Base-by-base conservation (phyloP, 768 basidiomycete genomes). In the Russula ochroleuca region DNA sequence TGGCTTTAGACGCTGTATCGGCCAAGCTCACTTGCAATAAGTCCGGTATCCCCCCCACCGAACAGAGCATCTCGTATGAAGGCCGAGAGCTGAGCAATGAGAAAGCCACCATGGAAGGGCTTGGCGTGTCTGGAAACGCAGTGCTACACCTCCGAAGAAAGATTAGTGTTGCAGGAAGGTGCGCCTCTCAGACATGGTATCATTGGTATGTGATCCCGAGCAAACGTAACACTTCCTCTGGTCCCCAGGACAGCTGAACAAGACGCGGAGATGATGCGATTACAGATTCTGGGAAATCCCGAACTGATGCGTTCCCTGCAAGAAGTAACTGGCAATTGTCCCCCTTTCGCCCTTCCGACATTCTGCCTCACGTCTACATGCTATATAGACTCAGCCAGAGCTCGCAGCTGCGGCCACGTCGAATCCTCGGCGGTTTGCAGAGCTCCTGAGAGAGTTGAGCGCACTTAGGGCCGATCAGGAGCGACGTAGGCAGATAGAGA, bases 201-300 rank as follows among this genome's bases (percentile, higher is more conserved):
- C n/a, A n/a, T n/a, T n/a, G n/a, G n/a, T 17, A 19, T 49, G 25
- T 5, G 2, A 41, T 5, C 31, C 2, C 45, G 21, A 54, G n/a
- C 6, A 3, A 23, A 48, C 43, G 71, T 67, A 14, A n/a, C 21
- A 21, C 65, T 10, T 28, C 28, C 15, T 35, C 37, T 31, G 8
- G 35, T 59, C n/a, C 31, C 45, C 67, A 93, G 92, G 69, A 73
- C 83, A 17, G 77, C 83, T n/a, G 83, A 87, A 68, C 88, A 87
- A 65, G 93, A 96, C 68, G 76, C 90, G 33, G 96, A 98, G 75
- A 89, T 87, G 83, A 92, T 94, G 86, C 82, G 96, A 17, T 76
- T 95, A 28, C 93, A 94, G 68, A 72, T 96, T 17, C 77, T 98
- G 14, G 92, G 94, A 3, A 83, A 98, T 75, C 94, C 94, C 5